Conservation (phyloP, 805 yeast species). For the Lachancea quebecensis region DNA sequence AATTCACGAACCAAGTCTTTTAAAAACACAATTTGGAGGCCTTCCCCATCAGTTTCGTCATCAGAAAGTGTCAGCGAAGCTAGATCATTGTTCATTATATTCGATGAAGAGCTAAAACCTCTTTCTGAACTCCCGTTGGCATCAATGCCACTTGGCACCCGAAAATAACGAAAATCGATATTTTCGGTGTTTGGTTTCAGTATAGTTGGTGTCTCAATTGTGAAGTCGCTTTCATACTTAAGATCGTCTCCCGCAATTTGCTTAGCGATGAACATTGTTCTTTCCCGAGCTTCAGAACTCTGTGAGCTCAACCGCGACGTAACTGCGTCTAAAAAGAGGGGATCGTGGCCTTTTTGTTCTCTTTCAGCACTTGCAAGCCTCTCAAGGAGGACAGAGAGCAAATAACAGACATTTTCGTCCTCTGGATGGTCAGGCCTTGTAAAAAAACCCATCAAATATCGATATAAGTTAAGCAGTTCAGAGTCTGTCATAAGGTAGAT, state of each 20-base stretch:
- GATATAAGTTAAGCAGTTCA: constrained; percentile 1
- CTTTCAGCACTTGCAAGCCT: constrained; percentile 8
- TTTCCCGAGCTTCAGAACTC: constrained; percentile 21
- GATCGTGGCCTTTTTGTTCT: constrained; percentile 11
- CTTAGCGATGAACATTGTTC: constrained; percentile 32
- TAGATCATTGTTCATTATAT: background rate
- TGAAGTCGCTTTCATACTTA: constrained; percentile 25
- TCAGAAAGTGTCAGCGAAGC: background rate
- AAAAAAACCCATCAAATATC: background rate
- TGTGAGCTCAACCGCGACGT: constrained; percentile 24
- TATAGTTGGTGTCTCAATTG: constrained; percentile 17
- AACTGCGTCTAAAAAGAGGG: constrained; percentile 22
- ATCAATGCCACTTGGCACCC: too few relatives aligned
- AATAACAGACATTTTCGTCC: constrained; percentile 20
- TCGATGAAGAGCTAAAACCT: too few relatives aligned
- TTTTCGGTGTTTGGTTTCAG: background rate
- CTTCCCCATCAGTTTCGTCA: constrained; percentile 29
- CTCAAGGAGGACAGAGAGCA: constrained; percentile 16
- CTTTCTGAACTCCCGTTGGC: too few relatives aligned
- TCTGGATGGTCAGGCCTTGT: constrained; percentile 4
- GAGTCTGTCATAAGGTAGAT: constrained; percentile 11
- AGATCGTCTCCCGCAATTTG: constrained; percentile 19
- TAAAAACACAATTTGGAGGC: constrained; percentile 58
- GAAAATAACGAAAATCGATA: background rate
- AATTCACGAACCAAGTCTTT: constrained; percentile 62